These are phyloP conservation scores for Tetrastigma voinierianum DNA, from an alignment of 164 flowering plant genomes.

Conservation along the genomic window DNA sequence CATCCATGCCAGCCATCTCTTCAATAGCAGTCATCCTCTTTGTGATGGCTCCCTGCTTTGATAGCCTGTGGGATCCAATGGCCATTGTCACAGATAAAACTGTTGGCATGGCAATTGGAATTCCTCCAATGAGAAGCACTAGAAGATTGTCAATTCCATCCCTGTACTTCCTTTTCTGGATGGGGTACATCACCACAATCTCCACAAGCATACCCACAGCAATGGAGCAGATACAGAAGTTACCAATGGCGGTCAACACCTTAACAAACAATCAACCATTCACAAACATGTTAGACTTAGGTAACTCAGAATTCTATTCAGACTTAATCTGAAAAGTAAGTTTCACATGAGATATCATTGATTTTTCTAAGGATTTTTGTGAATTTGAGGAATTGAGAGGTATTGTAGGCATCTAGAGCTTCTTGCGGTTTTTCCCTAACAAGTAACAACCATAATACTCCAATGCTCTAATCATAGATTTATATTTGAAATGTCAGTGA, in stretches of 20 bases:
- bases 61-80: constrained; percentile 84
- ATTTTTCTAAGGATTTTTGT: too few species aligned
- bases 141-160: constrained; percentile 82
- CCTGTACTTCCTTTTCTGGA: constrained; percentile 68
- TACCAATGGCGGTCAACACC: constrained; percentile 89
- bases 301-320: too few species aligned
- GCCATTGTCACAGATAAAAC: constrained; percentile 96
- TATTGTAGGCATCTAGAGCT: too few species aligned
- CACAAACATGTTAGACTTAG: background rate
- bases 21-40: constrained; percentile 99
- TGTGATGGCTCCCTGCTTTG: constrained; percentile 95
- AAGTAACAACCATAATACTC: too few species aligned
- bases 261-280: constrained; percentile 11
- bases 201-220: constrained; percentile 77
- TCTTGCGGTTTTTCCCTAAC: too few species aligned
- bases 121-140: constrained; percentile 91
- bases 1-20: constrained; percentile 98
- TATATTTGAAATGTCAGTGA: too few species aligned
- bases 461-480: too few species aligned
- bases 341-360: too few species aligned
- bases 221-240: constrained; percentile 88
- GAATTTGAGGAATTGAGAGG: too few species aligned
- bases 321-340: too few species aligned
- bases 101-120: constrained; percentile 96
- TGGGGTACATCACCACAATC: constrained; percentile 72